Evolutionary conservation across 768 basidiomycete species (phyloP).

Genomic region (Tricholoma terreum): DNA sequence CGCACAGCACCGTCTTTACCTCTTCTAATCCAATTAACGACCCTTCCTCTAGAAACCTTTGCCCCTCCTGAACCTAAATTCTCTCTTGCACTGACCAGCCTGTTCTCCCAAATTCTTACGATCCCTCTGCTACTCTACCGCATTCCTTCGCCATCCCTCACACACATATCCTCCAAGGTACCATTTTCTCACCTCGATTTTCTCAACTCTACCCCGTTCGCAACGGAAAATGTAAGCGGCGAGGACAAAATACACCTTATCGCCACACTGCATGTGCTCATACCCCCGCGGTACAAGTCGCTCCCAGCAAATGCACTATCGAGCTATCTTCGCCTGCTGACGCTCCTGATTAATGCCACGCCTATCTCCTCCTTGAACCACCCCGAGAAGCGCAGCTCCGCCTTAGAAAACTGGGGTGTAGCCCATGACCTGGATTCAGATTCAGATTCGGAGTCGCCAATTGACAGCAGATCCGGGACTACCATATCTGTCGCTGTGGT

Average conservation of each 20-base stretch:
- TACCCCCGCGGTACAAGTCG: conserved; percentile 54
- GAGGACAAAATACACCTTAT: conserved; percentile 56
- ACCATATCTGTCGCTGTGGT: conserved; percentile 36
- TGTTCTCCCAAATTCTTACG: conserved; percentile 59
- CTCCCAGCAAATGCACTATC: conserved; percentile 44
- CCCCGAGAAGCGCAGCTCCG: neutral
- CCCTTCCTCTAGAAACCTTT: conserved; percentile 33
- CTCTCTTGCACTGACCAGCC: conserved; percentile 31
- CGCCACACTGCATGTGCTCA: conserved; percentile 69
- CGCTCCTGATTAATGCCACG: conserved; percentile 48
- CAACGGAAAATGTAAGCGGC: conserved; percentile 25
- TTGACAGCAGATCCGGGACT: conserved; percentile 31
- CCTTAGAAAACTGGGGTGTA: conserved; percentile 12
- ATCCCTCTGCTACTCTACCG: conserved; percentile 79
- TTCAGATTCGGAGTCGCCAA: conserved; percentile 29
- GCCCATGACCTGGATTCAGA: conserved; percentile 40
- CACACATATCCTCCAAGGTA: conserved; percentile 59
- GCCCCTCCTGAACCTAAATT: conserved; percentile 15
- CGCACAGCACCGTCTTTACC: conserved; percentile 54
- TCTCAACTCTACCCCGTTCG: conserved; percentile 20
- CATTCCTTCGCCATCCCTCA: conserved; percentile 58
- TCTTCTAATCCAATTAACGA: conserved; percentile 44
- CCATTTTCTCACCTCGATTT: conserved; percentile 44
- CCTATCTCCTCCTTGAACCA: conserved; percentile 53
- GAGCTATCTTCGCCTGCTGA: conserved; percentile 53